Evolutionary conservation across 2,329 filamentous ascomycete genomes (phyloP), one percentile per base, ranked within the genome.

Genomic region (Monilinia laxa): DNA sequence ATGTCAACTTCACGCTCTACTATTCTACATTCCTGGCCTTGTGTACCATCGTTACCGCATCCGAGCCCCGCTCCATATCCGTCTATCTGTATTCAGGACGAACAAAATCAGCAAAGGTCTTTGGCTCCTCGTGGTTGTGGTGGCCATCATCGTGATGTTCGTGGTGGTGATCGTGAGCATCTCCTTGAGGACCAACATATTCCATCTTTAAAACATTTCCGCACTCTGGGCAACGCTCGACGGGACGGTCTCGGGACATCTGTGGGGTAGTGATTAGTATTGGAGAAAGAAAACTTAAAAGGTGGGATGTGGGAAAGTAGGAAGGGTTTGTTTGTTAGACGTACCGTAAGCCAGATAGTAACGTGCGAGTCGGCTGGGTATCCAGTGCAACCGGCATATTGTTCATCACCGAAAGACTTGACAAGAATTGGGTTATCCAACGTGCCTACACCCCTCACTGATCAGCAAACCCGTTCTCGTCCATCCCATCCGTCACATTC

Each of bases 161-260:
- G 75, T 87, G 84, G 77, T 86, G 87, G 75, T 86, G 82, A 68
- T 77, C 77, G 77, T 87, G 84, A 70, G 80, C 81, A 74, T 82
- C 81, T 79, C 91, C 90, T 78, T 88, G 79, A 62, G 93, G 88
- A 70, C 95, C 95, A 73, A 97, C 82, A 81, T 97, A 99, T 79
- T 97, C 90, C 91, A 98, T 95, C 89, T 97, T 96, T 85, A 96
- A 93, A 74, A 95, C 92, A 79, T 88, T 92, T 74, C 95, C 95
- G 82, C 95, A 99, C 85, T 99, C 95, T 77, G 88, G 88, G 88
- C 95, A 99, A 80, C 95, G 92, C 84, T 96, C 92, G 75, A 97
- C 81, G 67, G 95, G 95, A 79, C 95, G 93, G 68, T 95, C 89
- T 78, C 91, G 91, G 78, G 91, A 90, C 77, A 96, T 86, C 91